phyloP scores from a whole-genome alignment of 805 yeast genomes.

The Naumovozyma baii region DNA sequence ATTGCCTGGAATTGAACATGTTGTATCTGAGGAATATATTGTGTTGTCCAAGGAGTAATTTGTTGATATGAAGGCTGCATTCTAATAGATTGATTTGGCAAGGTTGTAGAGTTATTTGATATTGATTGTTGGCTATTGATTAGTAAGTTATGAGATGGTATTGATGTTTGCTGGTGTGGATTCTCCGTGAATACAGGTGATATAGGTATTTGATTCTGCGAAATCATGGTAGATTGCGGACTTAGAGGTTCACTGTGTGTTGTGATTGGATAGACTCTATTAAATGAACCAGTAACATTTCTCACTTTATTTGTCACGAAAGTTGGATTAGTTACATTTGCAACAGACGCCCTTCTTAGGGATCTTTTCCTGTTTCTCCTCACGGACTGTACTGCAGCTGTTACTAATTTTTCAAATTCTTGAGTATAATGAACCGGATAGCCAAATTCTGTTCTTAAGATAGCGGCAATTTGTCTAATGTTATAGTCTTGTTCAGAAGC shows the following conservation, averaged over 20 bases:
- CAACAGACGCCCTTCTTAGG: constrained; percentile 27
- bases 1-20: not conserved
- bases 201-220: not conserved
- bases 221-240: not conserved
- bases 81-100: not conserved
- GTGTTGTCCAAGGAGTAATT: not conserved
- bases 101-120: not conserved
- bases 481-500: constrained; percentile 89
- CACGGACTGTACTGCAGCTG: constrained; percentile 92
- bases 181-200: not conserved
- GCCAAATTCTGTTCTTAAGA: constrained; percentile 67
- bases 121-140: too few relatives aligned
- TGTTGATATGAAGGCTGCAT: not conserved
- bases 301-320: too few relatives aligned
- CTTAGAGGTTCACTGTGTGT: too few relatives aligned
- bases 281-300: not conserved
- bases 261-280: not conserved
- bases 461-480: constrained; percentile 67
- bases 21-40: not conserved
- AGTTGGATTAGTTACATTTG: not conserved
- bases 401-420: constrained; percentile 82
- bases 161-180: not conserved
- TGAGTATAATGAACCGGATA: constrained; percentile 46
- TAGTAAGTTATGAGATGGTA: too few relatives aligned
- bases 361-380: constrained; percentile 78